These are phyloP conservation scores for Daucus carota DNA, from an alignment of 129 eudicot genomes.

Conservation along the genomic window DH1_v3.0 NC_030384.2:26761001-26761500, in stretches of 20 bases:
- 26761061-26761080: background rate
- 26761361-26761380: background rate
- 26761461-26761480: conserved; percentile 1
- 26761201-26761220: conserved; percentile 41
- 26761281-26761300: conserved; percentile 30
- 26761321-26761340: background rate
- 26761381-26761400: background rate
- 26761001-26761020: conserved; percentile 24
- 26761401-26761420: background rate
- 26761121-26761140: background rate
- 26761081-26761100: background rate
- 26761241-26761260: conserved; percentile 23
- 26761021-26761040: conserved; percentile 10
- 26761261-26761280: conserved; percentile 26
- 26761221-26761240: conserved; percentile 38
- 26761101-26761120: background rate
- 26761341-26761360: background rate
- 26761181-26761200: conserved; percentile 17
- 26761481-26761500: background rate
- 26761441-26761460: background rate
- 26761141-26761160: background rate
- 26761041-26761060: conserved; percentile 13
- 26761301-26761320: conserved; percentile 16
- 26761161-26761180: background rate
- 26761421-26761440: background rate